A percentile compares a stretch with the other conserved stretches of the same genome.
Evolutionary conservation across 805 yeast genomes (phyloP).

Genomic region (Ogataea glucozyma): DNA sequence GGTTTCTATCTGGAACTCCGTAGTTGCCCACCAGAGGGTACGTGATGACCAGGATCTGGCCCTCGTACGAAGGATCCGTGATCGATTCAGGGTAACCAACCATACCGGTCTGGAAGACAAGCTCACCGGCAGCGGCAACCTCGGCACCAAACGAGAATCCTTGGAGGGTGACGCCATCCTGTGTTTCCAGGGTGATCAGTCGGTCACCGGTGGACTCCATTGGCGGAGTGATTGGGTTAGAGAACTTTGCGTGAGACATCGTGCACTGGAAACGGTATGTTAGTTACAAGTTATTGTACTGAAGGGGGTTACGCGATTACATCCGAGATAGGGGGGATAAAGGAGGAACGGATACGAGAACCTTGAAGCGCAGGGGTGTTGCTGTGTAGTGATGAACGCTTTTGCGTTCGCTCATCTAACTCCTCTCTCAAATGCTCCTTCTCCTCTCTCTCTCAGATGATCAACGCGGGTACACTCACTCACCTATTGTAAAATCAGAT

Average conservation of each 20-base stretch:
- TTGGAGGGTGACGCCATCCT: slow-evolving; percentile 81
- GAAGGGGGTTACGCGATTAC: neutral
- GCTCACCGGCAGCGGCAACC: slow-evolving; percentile 88
- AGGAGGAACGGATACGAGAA: neutral
- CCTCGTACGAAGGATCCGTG: slow-evolving; percentile 97
- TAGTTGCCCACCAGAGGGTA: slow-evolving; percentile 97
- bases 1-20: slow-evolving; percentile 93
- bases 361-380: no score
- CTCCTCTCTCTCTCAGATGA: slow-evolving; percentile 7
- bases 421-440: no score
- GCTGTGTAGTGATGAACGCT: no score
- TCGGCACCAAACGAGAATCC: slow-evolving; percentile 98
- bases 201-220: slow-evolving; percentile 81
- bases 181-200: slow-evolving; percentile 83
- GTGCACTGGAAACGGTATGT: slow-evolving; percentile 1
- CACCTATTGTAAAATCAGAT: slow-evolving; percentile 3
- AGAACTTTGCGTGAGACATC: slow-evolving; percentile 48
- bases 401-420: neutral
- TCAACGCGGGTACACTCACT: neutral
- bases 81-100: slow-evolving; percentile 98
- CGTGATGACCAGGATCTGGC: slow-evolving; percentile 95
- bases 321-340: slow-evolving; percentile 2
- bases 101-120: slow-evolving; percentile 99
- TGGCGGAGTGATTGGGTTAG: slow-evolving; percentile 89
- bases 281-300: neutral